A percentile compares a stretch with the other conserved stretches of the same genome.
Evolutionary conservation across 2,329 filamentous ascomycete species (phyloP).

Genomic region (Cadophora sp.): DNA sequence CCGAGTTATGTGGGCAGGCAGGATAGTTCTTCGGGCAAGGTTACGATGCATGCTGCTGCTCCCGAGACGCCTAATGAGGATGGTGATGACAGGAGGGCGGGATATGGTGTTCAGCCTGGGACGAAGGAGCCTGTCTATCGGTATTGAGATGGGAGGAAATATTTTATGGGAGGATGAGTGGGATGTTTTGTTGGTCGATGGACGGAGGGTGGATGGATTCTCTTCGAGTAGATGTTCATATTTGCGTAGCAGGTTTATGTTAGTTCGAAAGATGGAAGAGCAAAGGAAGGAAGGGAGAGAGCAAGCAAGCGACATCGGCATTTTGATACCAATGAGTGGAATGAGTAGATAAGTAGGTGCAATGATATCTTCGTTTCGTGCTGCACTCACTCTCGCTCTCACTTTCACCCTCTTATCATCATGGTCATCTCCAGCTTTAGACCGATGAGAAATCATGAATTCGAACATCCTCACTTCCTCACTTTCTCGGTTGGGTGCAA

Average conservation of each 20-base stretch:
- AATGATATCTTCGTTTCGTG: background rate
- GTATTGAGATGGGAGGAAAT: slow-evolving; percentile 32
- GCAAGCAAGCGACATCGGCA: background rate
- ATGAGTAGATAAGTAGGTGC: background rate
- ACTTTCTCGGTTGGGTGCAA: too few species aligned
- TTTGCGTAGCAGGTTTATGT: background rate
- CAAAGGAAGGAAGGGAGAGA: background rate
- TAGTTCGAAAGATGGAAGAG: background rate
- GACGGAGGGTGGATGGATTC: background rate
- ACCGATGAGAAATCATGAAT: too few species aligned
- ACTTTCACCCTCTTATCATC: too few species aligned
- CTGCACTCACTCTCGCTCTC: too few species aligned
- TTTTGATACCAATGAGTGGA: slow-evolving; percentile 6
- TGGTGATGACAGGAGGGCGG: slow-evolving; percentile 16
- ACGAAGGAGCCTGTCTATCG: slow-evolving; percentile 39
- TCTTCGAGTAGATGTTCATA: background rate
- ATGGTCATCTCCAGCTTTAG: too few species aligned
- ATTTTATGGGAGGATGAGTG: background rate
- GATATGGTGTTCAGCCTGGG: slow-evolving; percentile 28
- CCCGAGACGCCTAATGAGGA: slow-evolving; percentile 30
- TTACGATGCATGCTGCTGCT: slow-evolving; percentile 41
- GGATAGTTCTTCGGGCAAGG: slow-evolving; percentile 34
- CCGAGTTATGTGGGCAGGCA: slow-evolving; percentile 40
- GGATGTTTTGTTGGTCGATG: slow-evolving; percentile 13
- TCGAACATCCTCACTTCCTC: too few species aligned